A percentile compares a stretch with the other conserved stretches of the same genome.
Conservation (phyloP, 108 stramenopile species). For the Pseudonitzschia multiseries region DNA sequence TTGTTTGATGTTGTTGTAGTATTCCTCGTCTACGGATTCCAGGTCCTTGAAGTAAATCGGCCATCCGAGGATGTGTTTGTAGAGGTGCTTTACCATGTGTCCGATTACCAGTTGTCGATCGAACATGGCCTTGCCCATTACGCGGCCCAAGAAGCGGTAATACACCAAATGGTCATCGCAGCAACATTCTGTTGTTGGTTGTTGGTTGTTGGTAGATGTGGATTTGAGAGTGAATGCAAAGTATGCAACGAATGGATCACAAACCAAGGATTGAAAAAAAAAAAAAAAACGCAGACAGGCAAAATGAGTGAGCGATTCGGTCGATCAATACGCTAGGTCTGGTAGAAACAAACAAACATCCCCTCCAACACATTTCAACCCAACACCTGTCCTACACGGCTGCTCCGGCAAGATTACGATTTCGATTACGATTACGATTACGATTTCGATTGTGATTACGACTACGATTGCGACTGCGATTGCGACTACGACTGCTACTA, state of each 20-base stretch:
- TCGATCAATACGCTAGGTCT: too few relatives aligned
- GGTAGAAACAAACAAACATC: too few relatives aligned
- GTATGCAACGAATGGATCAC: too few relatives aligned
- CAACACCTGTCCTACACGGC: too few relatives aligned
- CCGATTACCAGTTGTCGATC: slow-evolving; percentile 95
- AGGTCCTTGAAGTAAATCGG: slow-evolving; percentile 93
- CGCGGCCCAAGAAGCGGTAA: slow-evolving; percentile 94
- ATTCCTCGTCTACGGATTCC: slow-evolving; percentile 83
- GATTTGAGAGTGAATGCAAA: neutral
- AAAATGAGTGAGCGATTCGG: neutral
- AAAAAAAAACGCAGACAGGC: neutral
- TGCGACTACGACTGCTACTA: neutral
- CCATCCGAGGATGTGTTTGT: slow-evolving; percentile 99
- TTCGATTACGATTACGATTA: too few relatives aligned
- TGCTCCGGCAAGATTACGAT: too few relatives aligned
- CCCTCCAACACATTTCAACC: too few relatives aligned
- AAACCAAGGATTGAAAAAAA: too few relatives aligned
- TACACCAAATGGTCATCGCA: slow-evolving; percentile 94
- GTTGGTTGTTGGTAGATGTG: slow-evolving; percentile 20
- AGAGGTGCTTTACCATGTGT: slow-evolving; percentile 95
- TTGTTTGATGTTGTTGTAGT: slow-evolving; percentile 78
- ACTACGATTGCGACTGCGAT: too few relatives aligned
- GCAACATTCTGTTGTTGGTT: slow-evolving; percentile 50
- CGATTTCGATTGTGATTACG: too few relatives aligned
- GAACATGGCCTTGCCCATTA: slow-evolving; percentile 96